Evolutionary conservation across 306 rosid genomes (phyloP), one percentile per base, ranked within the genome.

Genomic region (Castanospermum australe): DNA sequence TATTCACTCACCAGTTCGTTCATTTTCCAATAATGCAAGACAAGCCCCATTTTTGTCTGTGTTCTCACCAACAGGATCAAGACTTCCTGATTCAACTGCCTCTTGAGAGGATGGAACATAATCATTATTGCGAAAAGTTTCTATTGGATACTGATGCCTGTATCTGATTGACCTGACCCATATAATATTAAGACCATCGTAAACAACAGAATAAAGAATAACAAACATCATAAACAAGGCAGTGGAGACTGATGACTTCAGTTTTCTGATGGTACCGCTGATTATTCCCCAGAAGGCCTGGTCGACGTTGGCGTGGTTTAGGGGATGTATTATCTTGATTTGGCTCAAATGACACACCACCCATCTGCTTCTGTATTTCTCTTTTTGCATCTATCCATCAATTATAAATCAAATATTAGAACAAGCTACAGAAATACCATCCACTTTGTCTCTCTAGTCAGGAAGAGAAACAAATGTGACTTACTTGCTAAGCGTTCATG

Each of bases 401-500:
- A 75, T 71, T 73, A 77, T 33, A 73, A 60, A 59, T 18, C 45
- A 74, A 78, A 55, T 67, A 61, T n/a, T n/a, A 84, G 55, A 57
- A 36, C 30, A 67, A 82, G 33, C 21, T 64, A 35, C 17, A 64
- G n/a, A 41, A 54, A 20, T 33, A 45, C 14, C 42, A 65, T 52
- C 47, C 45, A 48, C 48, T 44, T 50, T 21, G 41, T 13, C 72
- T 52, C n/a, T n/a, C n/a, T n/a, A n/a, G n/a, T 69, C 67, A 52
- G 28, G 44, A 57, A 71, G 47, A 39, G 17, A 70, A 48, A 38
- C 36, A 60, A 73, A 60, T 0, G 50, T 9, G 30, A 79, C 94
- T 81, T 85, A 93, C 99, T 88, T 76, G 93, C 93, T 83, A 78
- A 47, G 48, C 87, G 88, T 63, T 91, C 97, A 10, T 71, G 88